These are phyloP conservation scores for Venturia nashicola DNA, from an alignment of 2,329 filamentous ascomycete species.

Conservation along the genomic window DNA sequence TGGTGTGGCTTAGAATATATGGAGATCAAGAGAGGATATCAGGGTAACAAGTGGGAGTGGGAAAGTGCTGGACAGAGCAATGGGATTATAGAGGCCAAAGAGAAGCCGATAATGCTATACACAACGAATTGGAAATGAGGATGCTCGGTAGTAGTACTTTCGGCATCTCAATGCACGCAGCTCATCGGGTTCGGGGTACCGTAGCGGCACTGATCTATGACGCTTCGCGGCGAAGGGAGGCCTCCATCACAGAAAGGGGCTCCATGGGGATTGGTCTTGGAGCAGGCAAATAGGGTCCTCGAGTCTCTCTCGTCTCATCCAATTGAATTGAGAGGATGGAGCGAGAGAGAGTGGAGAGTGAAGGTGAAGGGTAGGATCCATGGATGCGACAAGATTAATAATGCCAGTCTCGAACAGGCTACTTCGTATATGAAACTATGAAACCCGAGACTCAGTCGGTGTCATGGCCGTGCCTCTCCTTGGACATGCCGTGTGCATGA, in stretches of 20 bases:
- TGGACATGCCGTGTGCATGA: not conserved
- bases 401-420: not conserved
- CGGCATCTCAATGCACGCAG: not conserved
- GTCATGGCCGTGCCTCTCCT: not conserved
- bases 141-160: not conserved
- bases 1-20: not conserved
- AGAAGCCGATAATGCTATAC: not conserved
- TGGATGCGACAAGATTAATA: not conserved
- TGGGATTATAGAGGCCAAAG: not conserved
- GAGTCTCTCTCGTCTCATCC: no score
- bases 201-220: not conserved
- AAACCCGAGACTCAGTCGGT: no score
- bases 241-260: not conserved
- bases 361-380: no score
- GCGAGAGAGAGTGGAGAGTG: not conserved
- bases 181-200: not conserved
- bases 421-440: not conserved
- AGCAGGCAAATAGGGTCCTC: not conserved
- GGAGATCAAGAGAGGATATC: not conserved
- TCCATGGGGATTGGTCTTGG: not conserved
- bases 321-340: not conserved
- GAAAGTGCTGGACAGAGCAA: not conserved
- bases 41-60: not conserved
- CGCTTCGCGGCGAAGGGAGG: not conserved
- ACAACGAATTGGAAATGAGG: not conserved